Evolutionary conservation across 306 rosid genomes (phyloP).

Genomic region (Canavalia ensiformis): DNA sequence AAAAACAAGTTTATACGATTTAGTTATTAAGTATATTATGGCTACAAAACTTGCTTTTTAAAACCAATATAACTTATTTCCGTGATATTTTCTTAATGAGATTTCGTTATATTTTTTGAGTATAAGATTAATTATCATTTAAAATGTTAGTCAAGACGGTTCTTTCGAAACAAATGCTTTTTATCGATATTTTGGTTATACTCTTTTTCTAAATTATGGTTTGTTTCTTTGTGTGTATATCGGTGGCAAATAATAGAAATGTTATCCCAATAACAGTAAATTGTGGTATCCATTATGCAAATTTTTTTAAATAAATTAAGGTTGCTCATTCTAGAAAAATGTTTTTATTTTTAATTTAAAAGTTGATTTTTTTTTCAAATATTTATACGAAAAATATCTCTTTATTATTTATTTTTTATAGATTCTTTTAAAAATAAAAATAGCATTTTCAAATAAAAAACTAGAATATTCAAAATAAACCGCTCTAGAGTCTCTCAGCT

Average conservation of each 20-base stretch:
- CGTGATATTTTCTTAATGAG: background rate
- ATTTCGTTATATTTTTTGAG: background rate
- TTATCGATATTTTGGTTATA: background rate
- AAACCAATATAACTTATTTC: background rate
- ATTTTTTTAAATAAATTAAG: too few species aligned
- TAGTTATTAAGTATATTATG: background rate
- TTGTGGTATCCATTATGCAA: background rate
- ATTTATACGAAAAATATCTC: background rate
- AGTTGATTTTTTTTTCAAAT: background rate
- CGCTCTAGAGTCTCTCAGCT: background rate
- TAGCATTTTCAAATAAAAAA: background rate
- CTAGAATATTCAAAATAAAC: background rate
- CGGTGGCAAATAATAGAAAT: background rate
- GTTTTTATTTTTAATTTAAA: background rate
- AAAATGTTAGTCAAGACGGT: background rate
- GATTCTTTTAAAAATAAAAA: background rate
- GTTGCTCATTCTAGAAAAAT: too few species aligned
- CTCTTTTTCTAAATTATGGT: background rate
- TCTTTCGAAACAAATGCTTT: background rate
- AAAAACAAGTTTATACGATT: background rate
- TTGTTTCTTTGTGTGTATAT: background rate
- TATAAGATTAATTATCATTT: background rate
- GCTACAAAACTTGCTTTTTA: background rate
- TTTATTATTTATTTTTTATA: too few species aligned
- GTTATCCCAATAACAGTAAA: background rate